Evolutionary conservation across 192 early-diverging fungal genomes (phyloP).

Genomic region (Coemansia sp.): DNA sequence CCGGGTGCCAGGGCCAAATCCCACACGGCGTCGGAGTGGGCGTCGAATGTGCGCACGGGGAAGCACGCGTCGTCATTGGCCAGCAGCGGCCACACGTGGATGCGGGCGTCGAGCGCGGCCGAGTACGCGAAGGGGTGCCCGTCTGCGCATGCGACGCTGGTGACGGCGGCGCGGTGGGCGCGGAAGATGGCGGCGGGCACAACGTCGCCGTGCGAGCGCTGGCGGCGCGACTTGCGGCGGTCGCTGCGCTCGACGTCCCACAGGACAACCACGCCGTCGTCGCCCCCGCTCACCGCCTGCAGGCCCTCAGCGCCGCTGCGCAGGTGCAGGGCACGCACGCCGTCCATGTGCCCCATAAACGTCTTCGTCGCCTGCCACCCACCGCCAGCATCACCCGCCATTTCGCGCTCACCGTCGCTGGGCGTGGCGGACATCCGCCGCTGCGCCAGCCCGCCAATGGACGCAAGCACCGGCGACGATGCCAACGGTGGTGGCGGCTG

Average conservation of each 20-base stretch:
- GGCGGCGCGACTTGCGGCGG: conserved; percentile 6
- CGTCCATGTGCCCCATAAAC: conserved; percentile 43
- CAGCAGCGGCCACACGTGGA: conserved; percentile 33
- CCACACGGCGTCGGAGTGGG: conserved; percentile 49
- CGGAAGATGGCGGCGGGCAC: conserved; percentile 23
- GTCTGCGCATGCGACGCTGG: conserved; percentile 18
- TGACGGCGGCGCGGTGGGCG: conserved; percentile 46
- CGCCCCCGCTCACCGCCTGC: conserved; percentile 32
- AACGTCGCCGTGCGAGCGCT: neutral
- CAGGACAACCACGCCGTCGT: conserved; percentile 45
- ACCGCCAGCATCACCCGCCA: neutral
- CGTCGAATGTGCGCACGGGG: conserved; percentile 16
- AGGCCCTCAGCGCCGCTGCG: neutral
- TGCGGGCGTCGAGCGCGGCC: conserved; percentile 39
- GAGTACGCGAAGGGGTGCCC: conserved; percentile 29
- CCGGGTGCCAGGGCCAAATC: conserved; percentile 24
- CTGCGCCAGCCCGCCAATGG: neutral
- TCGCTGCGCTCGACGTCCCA: conserved; percentile 36
- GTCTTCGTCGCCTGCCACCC: conserved; percentile 18
- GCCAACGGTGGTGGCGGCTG: too few species aligned
- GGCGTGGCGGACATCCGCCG: neutral
- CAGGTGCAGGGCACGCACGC: conserved; percentile 21
- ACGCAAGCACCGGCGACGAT: neutral
- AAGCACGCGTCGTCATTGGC: conserved; percentile 5
- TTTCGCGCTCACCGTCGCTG: neutral